Evolutionary conservation across 2,329 filamentous ascomycete species (phyloP), one percentile per base, ranked within the genome.

Genomic region (Paramyrothecium roridum): DNA sequence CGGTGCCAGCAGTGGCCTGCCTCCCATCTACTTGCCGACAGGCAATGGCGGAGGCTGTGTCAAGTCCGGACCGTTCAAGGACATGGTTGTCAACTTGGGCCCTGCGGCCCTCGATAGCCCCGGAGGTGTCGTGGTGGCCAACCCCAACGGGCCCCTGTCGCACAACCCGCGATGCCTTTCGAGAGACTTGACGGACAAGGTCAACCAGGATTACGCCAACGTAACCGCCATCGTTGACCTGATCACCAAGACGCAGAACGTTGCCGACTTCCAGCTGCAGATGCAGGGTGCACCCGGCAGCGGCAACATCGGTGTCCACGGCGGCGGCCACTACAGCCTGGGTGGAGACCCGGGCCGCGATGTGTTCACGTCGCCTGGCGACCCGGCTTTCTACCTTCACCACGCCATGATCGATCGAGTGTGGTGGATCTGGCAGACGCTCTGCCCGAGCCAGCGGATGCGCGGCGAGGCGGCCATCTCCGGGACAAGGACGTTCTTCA

Each of bases 31-130:
- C 26, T 60, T 80, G 11, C 75, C 78, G 1, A 70, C 79, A 1
- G 82, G 80, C 8, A 71, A 69, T 2, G 83, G 84, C 3, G 82
- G 83, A 43, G 83, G 82, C 22, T 85, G 81, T 62, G 71, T 86
- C 3, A 71, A 65, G 16, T 72, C 69, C 0, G 81, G 81, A 0
- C 82, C 82, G 2, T 75, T 84, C n/a, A 66, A 64, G 26, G 67
- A 75, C 58, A 70, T 74, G 63, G 66, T 56, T 1, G 69, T 78
- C 53, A 76, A 73, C 54, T 63, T 78, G 2, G 75, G 75, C 0
- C 75, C 75, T 16, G 67, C 69, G 8, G 63, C 66, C 3, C 67
- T 67, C 6, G 63, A 66, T 11, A 53, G 65, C 2, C 65, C 66
- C 4, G 67, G 66, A 1, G 69, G 53, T 56, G 33, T 48, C 56